phyloP scores from a whole-genome alignment of 768 basidiomycete species.

The Rhodotorula sphaerocarpa region DNA sequence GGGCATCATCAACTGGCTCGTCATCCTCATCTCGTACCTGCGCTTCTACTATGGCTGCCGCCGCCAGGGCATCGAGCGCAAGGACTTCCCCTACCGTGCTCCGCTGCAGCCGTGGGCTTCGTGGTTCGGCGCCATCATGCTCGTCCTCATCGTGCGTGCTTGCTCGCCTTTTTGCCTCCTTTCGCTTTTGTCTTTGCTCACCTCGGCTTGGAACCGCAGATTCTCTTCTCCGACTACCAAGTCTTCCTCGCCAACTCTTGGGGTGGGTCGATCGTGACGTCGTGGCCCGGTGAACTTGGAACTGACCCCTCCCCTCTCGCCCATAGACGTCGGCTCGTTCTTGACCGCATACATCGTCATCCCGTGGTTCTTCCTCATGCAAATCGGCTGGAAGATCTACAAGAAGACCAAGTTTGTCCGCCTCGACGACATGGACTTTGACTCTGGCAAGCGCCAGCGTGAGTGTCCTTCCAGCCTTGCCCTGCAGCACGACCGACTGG shows the following conservation, averaged over 20 bases:
- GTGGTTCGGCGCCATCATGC: slow-evolving; percentile 42
- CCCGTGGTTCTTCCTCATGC: slow-evolving; percentile 31
- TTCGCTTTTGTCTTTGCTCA: no score
- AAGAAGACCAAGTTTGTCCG: slow-evolving; percentile 15
- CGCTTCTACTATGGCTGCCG: slow-evolving; percentile 79
- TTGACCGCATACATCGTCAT: slow-evolving; percentile 66
- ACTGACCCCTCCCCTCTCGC: slow-evolving; percentile 29
- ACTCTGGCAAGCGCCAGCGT: slow-evolving; percentile 7
- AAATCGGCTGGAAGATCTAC: slow-evolving; percentile 16
- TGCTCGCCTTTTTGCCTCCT: not conserved
- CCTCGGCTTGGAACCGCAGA: slow-evolving; percentile 40
- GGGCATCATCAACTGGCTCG: slow-evolving; percentile 67
- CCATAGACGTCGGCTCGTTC: slow-evolving; percentile 53
- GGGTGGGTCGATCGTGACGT: not conserved
- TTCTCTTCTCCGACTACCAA: slow-evolving; percentile 41
- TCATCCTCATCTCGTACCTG: slow-evolving; percentile 64
- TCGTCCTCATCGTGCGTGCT: slow-evolving; percentile 25
- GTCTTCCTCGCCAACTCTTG: slow-evolving; percentile 1
- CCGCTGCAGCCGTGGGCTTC: slow-evolving; percentile 51
- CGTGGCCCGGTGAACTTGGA: not conserved
- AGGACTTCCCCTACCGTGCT: slow-evolving; percentile 61
- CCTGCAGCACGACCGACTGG: not conserved
- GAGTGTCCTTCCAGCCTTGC: not conserved
- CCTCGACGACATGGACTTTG: slow-evolving; percentile 24
- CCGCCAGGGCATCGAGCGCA: slow-evolving; percentile 67